Evolutionary conservation across 2,329 filamentous ascomycete species (phyloP).

Genomic region (Polytolypa hystricis): DNA sequence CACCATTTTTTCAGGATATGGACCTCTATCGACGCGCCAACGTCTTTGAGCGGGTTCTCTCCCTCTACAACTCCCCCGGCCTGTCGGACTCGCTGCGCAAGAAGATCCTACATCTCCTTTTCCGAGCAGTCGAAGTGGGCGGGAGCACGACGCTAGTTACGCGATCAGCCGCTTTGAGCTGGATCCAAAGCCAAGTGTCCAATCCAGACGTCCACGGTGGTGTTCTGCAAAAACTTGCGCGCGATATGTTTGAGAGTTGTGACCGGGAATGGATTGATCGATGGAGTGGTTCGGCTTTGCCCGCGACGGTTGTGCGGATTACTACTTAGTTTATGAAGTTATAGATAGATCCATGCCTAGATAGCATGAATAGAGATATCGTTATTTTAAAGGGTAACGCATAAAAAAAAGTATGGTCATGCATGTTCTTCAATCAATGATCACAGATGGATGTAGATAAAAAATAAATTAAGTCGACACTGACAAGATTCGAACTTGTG

Average conservation of each 20-base stretch:
- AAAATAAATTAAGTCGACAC: too few relatives aligned
- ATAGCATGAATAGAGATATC: too few relatives aligned
- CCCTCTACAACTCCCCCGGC: conserved; percentile 56
- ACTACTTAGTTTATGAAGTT: too few relatives aligned
- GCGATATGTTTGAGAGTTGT: conserved; percentile 52
- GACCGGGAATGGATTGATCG: conserved; percentile 52
- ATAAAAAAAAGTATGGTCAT: too few relatives aligned
- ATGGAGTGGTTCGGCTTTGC: conserved; percentile 51
- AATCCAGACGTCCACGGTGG: conserved; percentile 34
- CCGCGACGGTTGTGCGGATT: conserved; percentile 19
- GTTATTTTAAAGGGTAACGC: too few relatives aligned
- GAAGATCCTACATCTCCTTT: conserved; percentile 52
- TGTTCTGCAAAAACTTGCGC: conserved; percentile 46
- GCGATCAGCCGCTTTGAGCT: conserved; percentile 60
- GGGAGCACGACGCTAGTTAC: conserved; percentile 75
- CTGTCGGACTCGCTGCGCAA: conserved; percentile 49
- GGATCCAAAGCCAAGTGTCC: conserved; percentile 55
- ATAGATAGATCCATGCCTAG: too few relatives aligned
- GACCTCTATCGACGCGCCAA: conserved; percentile 43
- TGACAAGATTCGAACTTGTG: too few relatives aligned
- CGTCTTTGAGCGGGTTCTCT: conserved; percentile 65
- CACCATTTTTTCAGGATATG: conserved; percentile 28
- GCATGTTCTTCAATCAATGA: too few relatives aligned
- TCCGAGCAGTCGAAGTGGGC: conserved; percentile 55
- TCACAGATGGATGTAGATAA: too few relatives aligned